A percentile compares a stretch with the other conserved stretches of the same genome.
Conservation (phyloP, 2,329 filamentous ascomycete genomes). For the Aspergillus uvarum region DNA sequence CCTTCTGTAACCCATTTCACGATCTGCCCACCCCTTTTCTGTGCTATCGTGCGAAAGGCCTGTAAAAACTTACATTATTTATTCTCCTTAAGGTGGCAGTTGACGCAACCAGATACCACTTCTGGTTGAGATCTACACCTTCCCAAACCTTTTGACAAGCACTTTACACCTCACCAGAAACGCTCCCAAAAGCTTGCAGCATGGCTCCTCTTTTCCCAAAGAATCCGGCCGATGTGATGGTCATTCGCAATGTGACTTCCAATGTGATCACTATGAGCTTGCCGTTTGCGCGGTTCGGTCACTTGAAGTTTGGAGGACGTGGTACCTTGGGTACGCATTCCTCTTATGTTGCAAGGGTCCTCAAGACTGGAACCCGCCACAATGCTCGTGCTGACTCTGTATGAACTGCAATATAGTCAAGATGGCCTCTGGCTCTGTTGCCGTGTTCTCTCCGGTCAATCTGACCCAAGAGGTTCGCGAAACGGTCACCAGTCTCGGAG, state of each 20-base stretch:
- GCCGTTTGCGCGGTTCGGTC: constrained; percentile 80
- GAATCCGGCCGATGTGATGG: constrained; percentile 80
- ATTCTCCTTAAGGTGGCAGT: background rate
- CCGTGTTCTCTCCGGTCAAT: constrained; percentile 88
- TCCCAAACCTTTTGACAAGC: background rate
- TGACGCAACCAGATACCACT: background rate
- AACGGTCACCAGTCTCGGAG: constrained; percentile 60
- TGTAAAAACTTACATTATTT: background rate
- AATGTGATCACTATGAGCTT: constrained; percentile 61
- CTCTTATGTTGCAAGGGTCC: background rate
- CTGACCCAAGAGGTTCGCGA: constrained; percentile 73
- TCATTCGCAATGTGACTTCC: constrained; percentile 80
- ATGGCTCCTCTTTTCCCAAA: constrained; percentile 57
- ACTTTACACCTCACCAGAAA: background rate
- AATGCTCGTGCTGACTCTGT: background rate
- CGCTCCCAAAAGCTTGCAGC: background rate
- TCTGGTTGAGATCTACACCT: background rate
- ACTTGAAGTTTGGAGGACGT: constrained; percentile 78
- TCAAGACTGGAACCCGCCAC: too few relatives aligned
- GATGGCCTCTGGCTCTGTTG: constrained; percentile 72
- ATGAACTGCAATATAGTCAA: constrained; percentile 56
- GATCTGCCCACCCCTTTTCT: background rate
- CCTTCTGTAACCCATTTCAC: background rate
- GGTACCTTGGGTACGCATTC: constrained; percentile 70
- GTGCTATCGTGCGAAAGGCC: background rate